Conservation (phyloP, 306 rosid species). For the Cucurbita argyrosperma region DNA sequence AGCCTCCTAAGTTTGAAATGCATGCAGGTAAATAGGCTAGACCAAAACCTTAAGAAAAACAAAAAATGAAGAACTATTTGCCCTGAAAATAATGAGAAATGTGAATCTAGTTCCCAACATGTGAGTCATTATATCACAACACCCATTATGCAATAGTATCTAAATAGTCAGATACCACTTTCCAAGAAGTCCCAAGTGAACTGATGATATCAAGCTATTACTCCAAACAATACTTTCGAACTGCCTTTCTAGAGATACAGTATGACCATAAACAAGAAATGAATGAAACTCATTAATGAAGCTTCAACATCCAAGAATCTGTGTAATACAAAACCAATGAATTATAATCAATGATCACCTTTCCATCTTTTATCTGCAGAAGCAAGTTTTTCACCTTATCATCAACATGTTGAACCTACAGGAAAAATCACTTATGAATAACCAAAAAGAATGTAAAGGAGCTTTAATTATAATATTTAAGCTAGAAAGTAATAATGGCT, state of each 20-base stretch:
- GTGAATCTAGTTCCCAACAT: background rate
- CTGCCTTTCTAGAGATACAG: background rate
- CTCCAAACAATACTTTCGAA: background rate
- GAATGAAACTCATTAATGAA: background rate
- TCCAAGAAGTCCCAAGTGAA: background rate
- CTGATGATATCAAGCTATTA: background rate
- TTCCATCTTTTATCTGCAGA: constrained; percentile 46
- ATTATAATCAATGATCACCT: constrained; percentile 29
- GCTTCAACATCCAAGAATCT: background rate
- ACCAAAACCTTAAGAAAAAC: background rate
- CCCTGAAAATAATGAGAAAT: background rate
- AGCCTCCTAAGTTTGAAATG: background rate
- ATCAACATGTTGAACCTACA: constrained; percentile 54
- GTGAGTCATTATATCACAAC: background rate
- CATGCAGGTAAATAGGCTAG: background rate
- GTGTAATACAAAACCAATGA: background rate
- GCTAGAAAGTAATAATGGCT: background rate
- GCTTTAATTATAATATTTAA: background rate
- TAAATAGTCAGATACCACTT: background rate
- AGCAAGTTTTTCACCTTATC: constrained; percentile 59
- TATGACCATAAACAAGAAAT: background rate
- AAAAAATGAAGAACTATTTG: background rate
- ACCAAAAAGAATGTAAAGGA: background rate
- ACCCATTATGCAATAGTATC: background rate
- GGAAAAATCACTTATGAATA: constrained; percentile 1